phyloP scores from a whole-genome alignment of 345 rosid species.

The Gossypium bickii region DNA sequence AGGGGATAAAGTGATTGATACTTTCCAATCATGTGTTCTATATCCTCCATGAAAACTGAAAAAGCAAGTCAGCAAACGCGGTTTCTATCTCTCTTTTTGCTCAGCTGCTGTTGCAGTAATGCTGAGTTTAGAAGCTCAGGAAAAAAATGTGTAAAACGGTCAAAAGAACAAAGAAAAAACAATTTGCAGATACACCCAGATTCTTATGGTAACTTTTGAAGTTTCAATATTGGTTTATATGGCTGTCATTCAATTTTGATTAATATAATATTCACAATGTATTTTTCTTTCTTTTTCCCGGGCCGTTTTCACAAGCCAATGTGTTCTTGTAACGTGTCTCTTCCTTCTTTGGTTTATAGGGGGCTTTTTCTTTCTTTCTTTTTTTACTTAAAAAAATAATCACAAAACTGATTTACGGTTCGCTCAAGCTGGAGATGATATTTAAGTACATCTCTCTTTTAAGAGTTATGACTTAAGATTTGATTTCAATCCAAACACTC shows the following conservation, averaged over 20 bases:
- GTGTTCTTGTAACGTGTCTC: neutral
- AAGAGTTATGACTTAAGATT: no score
- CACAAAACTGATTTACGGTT: no score
- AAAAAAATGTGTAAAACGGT: neutral
- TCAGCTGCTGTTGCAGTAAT: neutral
- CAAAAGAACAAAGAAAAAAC: constrained; percentile 4
- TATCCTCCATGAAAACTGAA: neutral
- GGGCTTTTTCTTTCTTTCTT: neutral
- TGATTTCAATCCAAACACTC: no score
- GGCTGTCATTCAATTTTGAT: neutral
- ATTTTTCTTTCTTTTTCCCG: neutral
- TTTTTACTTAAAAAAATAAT: no score
- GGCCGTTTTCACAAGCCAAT: constrained; percentile 1
- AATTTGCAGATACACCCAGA: neutral
- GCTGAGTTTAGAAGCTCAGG: neutral
- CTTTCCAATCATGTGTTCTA: neutral
- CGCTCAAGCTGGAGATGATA: no score
- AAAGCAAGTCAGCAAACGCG: constrained; percentile 8
- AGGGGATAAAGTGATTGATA: neutral
- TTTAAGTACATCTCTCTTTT: no score
- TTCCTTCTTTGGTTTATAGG: neutral
- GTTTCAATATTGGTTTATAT: neutral
- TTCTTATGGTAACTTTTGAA: neutral
- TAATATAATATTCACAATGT: neutral
- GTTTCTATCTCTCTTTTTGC: neutral